These are phyloP conservation scores for Phanerochaete sordida DNA, from an alignment of 768 basidiomycete species.

Conservation along the genomic window DNA sequence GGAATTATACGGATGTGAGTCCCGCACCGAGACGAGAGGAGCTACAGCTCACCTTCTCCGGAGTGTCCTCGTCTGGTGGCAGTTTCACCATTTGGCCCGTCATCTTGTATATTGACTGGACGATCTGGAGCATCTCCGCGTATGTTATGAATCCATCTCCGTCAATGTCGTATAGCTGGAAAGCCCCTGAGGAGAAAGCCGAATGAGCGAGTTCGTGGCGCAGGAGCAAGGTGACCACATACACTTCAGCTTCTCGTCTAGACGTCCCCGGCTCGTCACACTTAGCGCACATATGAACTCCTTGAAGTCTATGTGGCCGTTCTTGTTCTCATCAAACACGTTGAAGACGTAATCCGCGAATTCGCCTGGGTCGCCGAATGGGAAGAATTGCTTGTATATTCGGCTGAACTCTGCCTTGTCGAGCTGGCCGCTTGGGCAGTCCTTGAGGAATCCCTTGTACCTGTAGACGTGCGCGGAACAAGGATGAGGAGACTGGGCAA, in stretches of 20 bases:
- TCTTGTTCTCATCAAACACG: constrained; percentile 93
- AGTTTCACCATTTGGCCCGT: constrained; percentile 99
- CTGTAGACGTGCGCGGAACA: constrained; percentile 36
- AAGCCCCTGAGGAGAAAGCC: constrained; percentile 73
- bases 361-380: constrained; percentile 94
- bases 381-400: constrained; percentile 99
- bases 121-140: constrained; percentile 98
- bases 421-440: constrained; percentile 95
- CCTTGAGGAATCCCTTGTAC: constrained; percentile 99
- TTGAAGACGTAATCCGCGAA: constrained; percentile 99
- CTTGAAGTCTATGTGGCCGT: constrained; percentile 97
- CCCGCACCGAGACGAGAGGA: background rate
- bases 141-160: constrained; percentile 98
- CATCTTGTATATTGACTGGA: constrained; percentile 99
- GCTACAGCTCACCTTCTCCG: constrained; percentile 74
- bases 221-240: constrained; percentile 31
- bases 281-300: constrained; percentile 98
- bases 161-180: constrained; percentile 98
- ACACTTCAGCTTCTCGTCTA: constrained; percentile 99
- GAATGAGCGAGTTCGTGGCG: background rate
- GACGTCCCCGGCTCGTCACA: constrained; percentile 85
- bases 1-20: background rate
- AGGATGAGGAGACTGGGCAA: constrained; percentile 7
- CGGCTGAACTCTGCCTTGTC: constrained; percentile 94
- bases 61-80: constrained; percentile 98